Base-by-base conservation (phyloP, 225 moss, liverwort and hornwort genomes). In the Physcomitrellopsis africana region DNA sequence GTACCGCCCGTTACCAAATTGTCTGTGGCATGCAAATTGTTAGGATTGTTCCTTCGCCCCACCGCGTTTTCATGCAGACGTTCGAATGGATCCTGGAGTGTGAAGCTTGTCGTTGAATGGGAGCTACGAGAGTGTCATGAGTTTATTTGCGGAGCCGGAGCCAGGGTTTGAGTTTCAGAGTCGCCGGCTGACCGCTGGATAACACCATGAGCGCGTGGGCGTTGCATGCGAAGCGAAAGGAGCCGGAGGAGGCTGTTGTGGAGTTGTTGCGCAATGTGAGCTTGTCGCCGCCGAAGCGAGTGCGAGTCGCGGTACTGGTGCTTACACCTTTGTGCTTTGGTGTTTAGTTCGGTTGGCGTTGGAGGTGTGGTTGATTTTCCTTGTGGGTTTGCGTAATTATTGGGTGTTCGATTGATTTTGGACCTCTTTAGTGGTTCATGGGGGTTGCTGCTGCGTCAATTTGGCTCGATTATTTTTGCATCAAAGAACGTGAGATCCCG, bases 221-320 rank as follows among this genome's bases (percentile, higher is more conserved):
- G 41, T 45, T 48, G 19, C 56, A 78, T 65, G 70, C 64, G 27
- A 94, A 94, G 80, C 90, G 89, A 46, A 89, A 88, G 73, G 86
- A 84, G 77, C 87, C 79, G 5, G 84, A 90, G 51, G 94, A 94
- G 60, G 65, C 48, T 11, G 44, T 86, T 2, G 72, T 81, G 17
- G 78, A 82, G 55, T 80, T 92, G 69, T 72, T 92, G 68, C 68
- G 67, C 73, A 89, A 89, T 87, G 80, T 89, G 72, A 90, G 79
- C 54, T 82, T 89, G 67, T 92, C 79, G 37, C 83, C 84, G 7
- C 52, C 74, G 16, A 90, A 94, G 73, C 80, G 73, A 69, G 24
- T 78, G 11, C 83, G 87, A 14, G 19, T 80, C 20, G 51, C 49
- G 42, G 76, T 92, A 81, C 29, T 65, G 43, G 12, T 48, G 8